Percentiles rank a stretch among this genome's conserved stretches.
These are phyloP conservation scores for Bacterosira constricta DNA, from an alignment of 108 stramenopile species.

Conservation along the genomic window DNA sequence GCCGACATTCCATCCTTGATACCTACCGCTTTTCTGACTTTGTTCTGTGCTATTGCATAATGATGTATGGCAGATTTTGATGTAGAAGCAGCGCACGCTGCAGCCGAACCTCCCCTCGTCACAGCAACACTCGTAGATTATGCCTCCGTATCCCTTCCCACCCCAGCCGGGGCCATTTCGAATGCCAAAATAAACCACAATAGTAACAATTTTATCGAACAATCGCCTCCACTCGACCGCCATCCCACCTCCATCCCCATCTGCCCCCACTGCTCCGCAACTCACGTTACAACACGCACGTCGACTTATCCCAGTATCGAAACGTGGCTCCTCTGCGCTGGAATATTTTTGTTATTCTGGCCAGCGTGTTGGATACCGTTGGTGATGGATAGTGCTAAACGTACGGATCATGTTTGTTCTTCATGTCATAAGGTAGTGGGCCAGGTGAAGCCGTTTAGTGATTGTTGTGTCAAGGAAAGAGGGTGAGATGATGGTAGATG, in stretches of 20 bases:
- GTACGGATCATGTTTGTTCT: constrained; percentile 29
- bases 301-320: constrained; percentile 16
- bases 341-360: constrained; percentile 28
- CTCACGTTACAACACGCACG: constrained; percentile 11
- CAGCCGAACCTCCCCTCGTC: background rate
- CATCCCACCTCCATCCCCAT: constrained; percentile 13
- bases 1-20: background rate
- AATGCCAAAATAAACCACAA: background rate
- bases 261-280: constrained; percentile 18
- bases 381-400: constrained; percentile 28
- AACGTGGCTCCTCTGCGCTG: constrained; percentile 8
- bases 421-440: constrained; percentile 17
- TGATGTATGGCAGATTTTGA: too few relatives aligned
- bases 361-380: constrained; percentile 41
- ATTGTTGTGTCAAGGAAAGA: constrained; percentile 27
- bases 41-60: background rate
- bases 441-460: constrained; percentile 19
- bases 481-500: constrained; percentile 23
- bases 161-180: background rate
- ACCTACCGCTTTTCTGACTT: background rate
- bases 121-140: background rate
- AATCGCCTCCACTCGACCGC: background rate
- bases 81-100: background rate
- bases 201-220: background rate
- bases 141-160: background rate